These are phyloP conservation scores for Bipolaris sorokiniana DNA, from an alignment of 2,329 filamentous ascomycete species.

Conservation along the genomic window DNA sequence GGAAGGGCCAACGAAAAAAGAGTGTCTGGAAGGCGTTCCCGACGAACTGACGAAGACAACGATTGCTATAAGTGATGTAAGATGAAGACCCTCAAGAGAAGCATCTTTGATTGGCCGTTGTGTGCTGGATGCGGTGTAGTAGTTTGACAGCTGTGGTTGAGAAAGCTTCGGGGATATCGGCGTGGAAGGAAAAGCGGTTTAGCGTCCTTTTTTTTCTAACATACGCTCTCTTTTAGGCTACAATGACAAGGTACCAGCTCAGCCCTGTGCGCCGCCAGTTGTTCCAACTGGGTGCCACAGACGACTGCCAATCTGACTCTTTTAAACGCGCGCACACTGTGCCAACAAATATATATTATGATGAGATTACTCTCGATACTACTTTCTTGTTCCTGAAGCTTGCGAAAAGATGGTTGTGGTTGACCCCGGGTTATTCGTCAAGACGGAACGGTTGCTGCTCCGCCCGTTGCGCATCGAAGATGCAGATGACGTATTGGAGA, in stretches of 20 bases:
- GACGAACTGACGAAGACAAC: constrained; percentile 10
- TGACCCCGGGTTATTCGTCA: constrained; percentile 36
- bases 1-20: not conserved
- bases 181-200: constrained; percentile 27
- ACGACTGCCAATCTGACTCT: constrained; percentile 23
- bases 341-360: not conserved
- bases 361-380: constrained; percentile 25
- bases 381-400: constrained; percentile 3
- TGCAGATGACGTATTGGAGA: constrained; percentile 56
- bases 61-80: constrained; percentile 13
- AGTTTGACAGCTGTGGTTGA: constrained; percentile 24
- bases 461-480: constrained; percentile 60
- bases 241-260: constrained; percentile 15
- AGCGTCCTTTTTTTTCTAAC: constrained; percentile 9
- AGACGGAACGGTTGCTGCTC: constrained; percentile 63
- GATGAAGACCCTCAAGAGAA: constrained; percentile 12
- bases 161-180: constrained; percentile 22
- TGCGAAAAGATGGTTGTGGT: constrained; percentile 44
- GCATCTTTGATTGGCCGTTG: constrained; percentile 32
- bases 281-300: constrained; percentile 30
- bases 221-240: not conserved
- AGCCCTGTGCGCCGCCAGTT: constrained; percentile 5
- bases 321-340: constrained; percentile 4
- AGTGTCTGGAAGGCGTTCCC: constrained; percentile 1
- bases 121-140: constrained; percentile 24